These are phyloP conservation scores for Microglena sp. DNA, from an alignment of 139 green algal species.

Conservation along the genomic window DNA sequence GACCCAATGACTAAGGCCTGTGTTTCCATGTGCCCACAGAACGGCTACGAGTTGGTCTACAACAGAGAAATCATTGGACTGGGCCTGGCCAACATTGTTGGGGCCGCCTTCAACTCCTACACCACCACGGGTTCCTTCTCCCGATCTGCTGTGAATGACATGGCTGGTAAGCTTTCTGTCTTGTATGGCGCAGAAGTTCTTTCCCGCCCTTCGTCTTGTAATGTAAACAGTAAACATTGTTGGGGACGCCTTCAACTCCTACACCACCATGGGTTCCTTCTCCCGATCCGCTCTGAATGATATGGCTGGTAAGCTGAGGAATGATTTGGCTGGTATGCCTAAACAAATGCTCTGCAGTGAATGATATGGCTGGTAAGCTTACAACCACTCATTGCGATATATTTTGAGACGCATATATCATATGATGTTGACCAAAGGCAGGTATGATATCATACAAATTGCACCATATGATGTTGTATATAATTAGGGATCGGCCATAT, in stretches of 20 bases:
- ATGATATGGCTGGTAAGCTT: too few species aligned
- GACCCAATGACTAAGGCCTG: neutral
- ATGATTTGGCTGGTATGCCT: too few species aligned
- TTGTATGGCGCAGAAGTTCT: neutral
- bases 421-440: too few species aligned
- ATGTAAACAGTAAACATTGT: too few species aligned
- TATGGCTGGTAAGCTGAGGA: slow-evolving; percentile 32
- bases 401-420: too few species aligned
- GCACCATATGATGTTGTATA: too few species aligned
- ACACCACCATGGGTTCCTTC: slow-evolving; percentile 80
- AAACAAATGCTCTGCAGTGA: too few species aligned
- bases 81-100: slow-evolving; percentile 77
- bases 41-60: slow-evolving; percentile 66
- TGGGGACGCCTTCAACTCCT: slow-evolving; percentile 70
- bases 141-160: slow-evolving; percentile 70
- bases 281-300: slow-evolving; percentile 74
- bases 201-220: too few species aligned
- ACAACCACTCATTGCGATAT: too few species aligned
- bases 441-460: too few species aligned
- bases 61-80: slow-evolving; percentile 83
- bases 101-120: slow-evolving; percentile 75
- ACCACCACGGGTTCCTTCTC: slow-evolving; percentile 78
- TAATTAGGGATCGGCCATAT: too few species aligned
- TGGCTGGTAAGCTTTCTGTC: slow-evolving; percentile 17
- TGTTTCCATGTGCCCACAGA: slow-evolving; percentile 63